phyloP scores from a whole-genome alignment of 805 yeast genomes.

The Yamadazyma phyllophila region DNA sequence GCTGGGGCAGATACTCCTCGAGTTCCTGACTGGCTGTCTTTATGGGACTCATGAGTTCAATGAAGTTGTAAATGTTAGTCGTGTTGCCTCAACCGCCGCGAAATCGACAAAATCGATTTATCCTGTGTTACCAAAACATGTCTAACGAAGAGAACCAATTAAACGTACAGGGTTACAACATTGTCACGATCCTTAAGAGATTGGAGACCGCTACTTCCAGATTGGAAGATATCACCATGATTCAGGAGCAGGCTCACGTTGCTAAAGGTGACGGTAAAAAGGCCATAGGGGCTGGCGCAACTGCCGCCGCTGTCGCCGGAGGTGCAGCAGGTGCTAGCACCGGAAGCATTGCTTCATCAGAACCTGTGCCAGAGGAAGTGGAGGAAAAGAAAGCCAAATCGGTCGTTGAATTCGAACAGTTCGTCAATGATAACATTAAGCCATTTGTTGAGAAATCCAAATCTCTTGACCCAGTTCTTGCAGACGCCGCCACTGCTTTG shows the following conservation, averaged over 20 bases:
- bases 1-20: slow-evolving; percentile 40
- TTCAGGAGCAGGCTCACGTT: slow-evolving; percentile 52
- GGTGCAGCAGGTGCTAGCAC: background rate
- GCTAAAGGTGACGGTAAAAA: slow-evolving; percentile 8
- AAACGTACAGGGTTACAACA: slow-evolving; percentile 78
- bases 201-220: slow-evolving; percentile 93
- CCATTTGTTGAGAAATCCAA: slow-evolving; percentile 59
- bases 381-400: slow-evolving; percentile 37
- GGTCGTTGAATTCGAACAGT: slow-evolving; percentile 51
- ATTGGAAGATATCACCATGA: slow-evolving; percentile 81
- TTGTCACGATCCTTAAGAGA: slow-evolving; percentile 68
- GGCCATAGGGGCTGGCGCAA: slow-evolving; percentile 4
- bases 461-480: slow-evolving; percentile 56
- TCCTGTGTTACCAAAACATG: slow-evolving; percentile 14
- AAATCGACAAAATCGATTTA: background rate
- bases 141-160: slow-evolving; percentile 44
- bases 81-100: background rate
- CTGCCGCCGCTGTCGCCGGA: background rate
- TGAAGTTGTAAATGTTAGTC: too few species aligned
- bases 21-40: slow-evolving; percentile 9
- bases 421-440: slow-evolving; percentile 50
- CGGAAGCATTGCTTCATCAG: background rate
- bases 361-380: slow-evolving; percentile 2
- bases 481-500: slow-evolving; percentile 50
- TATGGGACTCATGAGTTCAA: slow-evolving; percentile 1